phyloP scores from a whole-genome alignment of 2,329 filamentous ascomycete genomes.

The Hymenoscyphus repandus region DNA sequence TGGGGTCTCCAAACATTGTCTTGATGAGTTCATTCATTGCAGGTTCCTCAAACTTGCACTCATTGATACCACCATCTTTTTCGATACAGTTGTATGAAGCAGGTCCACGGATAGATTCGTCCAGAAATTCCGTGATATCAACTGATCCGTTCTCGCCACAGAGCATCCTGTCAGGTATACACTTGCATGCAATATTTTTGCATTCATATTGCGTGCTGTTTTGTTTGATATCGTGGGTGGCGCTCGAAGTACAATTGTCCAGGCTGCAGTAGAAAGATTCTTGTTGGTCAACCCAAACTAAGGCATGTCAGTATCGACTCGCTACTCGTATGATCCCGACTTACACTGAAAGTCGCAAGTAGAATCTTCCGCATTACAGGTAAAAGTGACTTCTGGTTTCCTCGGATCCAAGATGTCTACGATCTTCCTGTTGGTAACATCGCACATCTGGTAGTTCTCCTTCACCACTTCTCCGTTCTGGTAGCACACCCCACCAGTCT shows the following conservation, averaged over 20 bases:
- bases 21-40: slow-evolving; percentile 88
- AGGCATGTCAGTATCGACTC: slow-evolving; percentile 19
- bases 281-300: slow-evolving; percentile 88
- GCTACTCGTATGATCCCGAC: slow-evolving; percentile 27
- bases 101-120: slow-evolving; percentile 77
- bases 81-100: slow-evolving; percentile 74
- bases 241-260: slow-evolving; percentile 69
- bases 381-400: slow-evolving; percentile 91
- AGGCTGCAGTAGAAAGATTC: slow-evolving; percentile 97
- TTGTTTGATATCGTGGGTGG: slow-evolving; percentile 60
- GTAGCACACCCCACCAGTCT: slow-evolving; percentile 83
- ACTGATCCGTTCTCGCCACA: slow-evolving; percentile 89
- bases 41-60: slow-evolving; percentile 83
- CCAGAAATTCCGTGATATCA: slow-evolving; percentile 85
- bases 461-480: slow-evolving; percentile 85
- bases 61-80: slow-evolving; percentile 55
- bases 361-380: slow-evolving; percentile 68
- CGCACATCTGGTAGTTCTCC: slow-evolving; percentile 95
- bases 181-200: slow-evolving; percentile 77
- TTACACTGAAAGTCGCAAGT: slow-evolving; percentile 93
- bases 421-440: slow-evolving; percentile 95
- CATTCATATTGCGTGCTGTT: slow-evolving; percentile 86
- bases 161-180: slow-evolving; percentile 86
- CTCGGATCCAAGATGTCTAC: slow-evolving; percentile 76
- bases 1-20: slow-evolving; percentile 83